Evolutionary conservation across 2,329 filamentous ascomycete species (phyloP).

Genomic region (Aureobasidium sp.): DNA sequence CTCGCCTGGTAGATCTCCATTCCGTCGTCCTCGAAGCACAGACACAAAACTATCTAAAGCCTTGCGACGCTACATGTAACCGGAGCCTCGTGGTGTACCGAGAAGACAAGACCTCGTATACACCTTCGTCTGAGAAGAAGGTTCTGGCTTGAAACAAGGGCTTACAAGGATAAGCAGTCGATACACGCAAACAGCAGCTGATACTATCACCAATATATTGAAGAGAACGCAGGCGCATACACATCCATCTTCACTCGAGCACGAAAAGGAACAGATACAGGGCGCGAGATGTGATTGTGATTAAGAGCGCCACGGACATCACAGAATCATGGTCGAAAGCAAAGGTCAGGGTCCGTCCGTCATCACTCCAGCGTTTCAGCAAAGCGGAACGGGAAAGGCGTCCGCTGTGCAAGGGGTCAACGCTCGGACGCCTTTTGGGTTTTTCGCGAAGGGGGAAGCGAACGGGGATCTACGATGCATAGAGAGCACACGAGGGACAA

Average conservation of each 20-base stretch:
- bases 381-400: background rate
- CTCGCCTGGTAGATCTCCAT: background rate
- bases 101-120: background rate
- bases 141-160: background rate
- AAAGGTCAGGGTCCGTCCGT: background rate
- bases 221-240: background rate
- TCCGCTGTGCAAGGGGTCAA: background rate
- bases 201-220: background rate
- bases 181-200: no score
- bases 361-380: background rate
- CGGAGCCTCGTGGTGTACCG: background rate
- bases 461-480: conserved; percentile 5
- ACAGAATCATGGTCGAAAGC: no score
- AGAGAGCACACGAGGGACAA: no score
- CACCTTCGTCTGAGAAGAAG: background rate
- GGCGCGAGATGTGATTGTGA: background rate
- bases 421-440: background rate
- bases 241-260: background rate
- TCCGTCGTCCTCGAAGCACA: background rate
- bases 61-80: background rate
- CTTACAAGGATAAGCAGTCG: background rate
- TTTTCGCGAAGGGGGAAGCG: background rate
- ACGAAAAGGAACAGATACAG: background rate
- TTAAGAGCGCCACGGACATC: background rate
- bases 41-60: background rate